phyloP scores from a whole-genome alignment of 306 rosid species.

The Ormosia emarginata region DNA sequence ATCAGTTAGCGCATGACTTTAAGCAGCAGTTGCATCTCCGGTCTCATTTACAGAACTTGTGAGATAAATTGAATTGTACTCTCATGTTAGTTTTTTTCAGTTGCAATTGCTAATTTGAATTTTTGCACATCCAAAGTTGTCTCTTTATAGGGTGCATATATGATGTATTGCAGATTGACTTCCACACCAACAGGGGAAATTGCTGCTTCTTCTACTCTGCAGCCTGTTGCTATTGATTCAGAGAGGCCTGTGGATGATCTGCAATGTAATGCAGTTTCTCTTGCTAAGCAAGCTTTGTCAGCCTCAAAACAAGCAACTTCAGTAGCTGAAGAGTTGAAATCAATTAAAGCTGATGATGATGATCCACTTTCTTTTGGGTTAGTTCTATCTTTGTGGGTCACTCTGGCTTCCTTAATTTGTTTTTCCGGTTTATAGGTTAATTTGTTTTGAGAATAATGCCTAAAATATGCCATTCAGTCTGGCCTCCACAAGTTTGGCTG shows the following conservation, averaged over 20 bases:
- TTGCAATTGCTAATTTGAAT: conserved; percentile 8
- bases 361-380: conserved; percentile 48
- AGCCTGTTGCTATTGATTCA: conserved; percentile 15
- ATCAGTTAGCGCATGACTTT: conserved; percentile 45
- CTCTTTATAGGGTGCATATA: conserved; percentile 5
- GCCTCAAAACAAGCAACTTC: conserved; percentile 73
- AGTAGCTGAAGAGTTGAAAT: conserved; percentile 42
- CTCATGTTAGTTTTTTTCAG: not conserved
- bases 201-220: conserved; percentile 25
- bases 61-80: conserved; percentile 38
- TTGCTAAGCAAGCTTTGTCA: conserved; percentile 73
- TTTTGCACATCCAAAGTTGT: not conserved
- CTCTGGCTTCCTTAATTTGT: conserved; percentile 14
- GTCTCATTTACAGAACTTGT: conserved; percentile 63
- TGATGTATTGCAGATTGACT: conserved; percentile 49
- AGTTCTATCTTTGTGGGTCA: conserved; percentile 30
- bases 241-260: conserved; percentile 34
- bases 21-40: conserved; percentile 54
- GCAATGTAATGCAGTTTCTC: conserved; percentile 39
- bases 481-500: conserved; percentile 38
- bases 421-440: conserved; percentile 2
- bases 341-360: conserved; percentile 33
- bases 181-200: conserved; percentile 35
- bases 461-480: conserved; percentile 26
- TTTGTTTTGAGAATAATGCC: conserved; percentile 24